phyloP scores from a whole-genome alignment of 2,329 filamentous ascomycete genomes.

The Trichoderma breve region DNA sequence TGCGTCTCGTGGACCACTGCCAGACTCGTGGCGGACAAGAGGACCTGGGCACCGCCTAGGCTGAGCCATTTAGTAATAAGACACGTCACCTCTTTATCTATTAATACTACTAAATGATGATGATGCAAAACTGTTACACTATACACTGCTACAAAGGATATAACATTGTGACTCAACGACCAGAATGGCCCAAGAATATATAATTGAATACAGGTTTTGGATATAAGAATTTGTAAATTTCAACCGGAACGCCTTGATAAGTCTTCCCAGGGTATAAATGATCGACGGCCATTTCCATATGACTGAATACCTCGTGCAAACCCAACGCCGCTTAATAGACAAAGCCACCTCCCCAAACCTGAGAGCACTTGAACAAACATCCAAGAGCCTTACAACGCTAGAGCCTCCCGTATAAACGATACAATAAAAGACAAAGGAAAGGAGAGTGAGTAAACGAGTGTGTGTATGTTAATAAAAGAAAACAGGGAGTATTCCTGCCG shows the following conservation, averaged over 20 bases:
- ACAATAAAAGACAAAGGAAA: neutral
- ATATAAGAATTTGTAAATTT: neutral
- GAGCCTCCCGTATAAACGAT: neutral
- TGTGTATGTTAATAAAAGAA: neutral
- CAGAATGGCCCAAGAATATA: neutral
- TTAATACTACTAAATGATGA: neutral
- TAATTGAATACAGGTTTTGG: neutral
- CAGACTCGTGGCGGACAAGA: constrained; percentile 62
- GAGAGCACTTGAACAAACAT: neutral
- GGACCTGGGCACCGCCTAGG: constrained; percentile 64
- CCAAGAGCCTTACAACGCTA: constrained; percentile 1
- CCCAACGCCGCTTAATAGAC: neutral
- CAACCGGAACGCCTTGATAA: neutral
- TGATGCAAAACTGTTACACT: neutral
- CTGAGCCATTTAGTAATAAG: constrained; percentile 28
- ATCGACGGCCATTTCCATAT: neutral
- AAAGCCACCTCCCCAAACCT: neutral
- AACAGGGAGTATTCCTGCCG: neutral
- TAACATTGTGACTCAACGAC: neutral
- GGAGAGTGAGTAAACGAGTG: neutral
- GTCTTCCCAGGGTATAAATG: constrained; percentile 5
- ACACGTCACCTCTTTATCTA: neutral
- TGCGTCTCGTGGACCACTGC: constrained; percentile 49
- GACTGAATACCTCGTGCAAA: constrained; percentile 4
- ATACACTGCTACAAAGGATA: too few relatives aligned